Percentiles rank a stretch among this genome's conserved stretches.
Evolutionary conservation across 768 basidiomycete genomes (phyloP).

Genomic region (Rhodotorula babjevae): DNA sequence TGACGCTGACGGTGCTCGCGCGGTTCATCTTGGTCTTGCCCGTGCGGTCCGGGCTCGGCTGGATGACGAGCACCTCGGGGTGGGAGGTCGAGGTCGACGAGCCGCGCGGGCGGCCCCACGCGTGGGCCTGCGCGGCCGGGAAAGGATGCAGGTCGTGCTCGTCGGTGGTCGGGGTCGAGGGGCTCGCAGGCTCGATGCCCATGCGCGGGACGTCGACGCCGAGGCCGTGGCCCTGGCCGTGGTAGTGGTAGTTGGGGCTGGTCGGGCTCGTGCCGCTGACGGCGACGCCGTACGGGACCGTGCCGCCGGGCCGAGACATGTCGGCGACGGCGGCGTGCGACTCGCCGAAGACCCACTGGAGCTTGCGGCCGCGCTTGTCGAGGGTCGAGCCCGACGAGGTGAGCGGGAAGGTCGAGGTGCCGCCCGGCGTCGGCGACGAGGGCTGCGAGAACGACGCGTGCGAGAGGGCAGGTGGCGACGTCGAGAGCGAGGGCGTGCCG

Average conservation of each 20-base stretch:
- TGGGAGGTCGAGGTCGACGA: neutral
- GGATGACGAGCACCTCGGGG: constrained; percentile 47
- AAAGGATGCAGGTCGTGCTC: no score
- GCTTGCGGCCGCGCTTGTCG: constrained; percentile 35
- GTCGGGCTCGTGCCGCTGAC: constrained; percentile 35
- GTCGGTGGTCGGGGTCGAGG: no score
- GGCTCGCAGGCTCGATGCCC: constrained; percentile 37
- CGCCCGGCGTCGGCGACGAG: neutral
- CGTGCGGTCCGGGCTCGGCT: constrained; percentile 9
- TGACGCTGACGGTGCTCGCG: constrained; percentile 87
- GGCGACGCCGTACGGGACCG: constrained; percentile 24
- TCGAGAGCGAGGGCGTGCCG: neutral
- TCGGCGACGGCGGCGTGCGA: constrained; percentile 21
- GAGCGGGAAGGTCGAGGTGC: neutral
- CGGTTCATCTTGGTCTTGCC: constrained; percentile 65
- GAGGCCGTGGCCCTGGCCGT: neutral
- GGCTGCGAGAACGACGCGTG: constrained; percentile 1
- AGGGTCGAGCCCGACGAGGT: neutral
- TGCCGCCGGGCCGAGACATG: constrained; percentile 18
- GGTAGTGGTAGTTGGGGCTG: constrained; percentile 45
- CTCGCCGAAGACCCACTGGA: constrained; percentile 42
- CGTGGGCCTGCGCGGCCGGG: no score
- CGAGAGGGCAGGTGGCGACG: constrained; percentile 1
- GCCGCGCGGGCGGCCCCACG: no score
- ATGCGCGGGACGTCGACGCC: constrained; percentile 43